Evolutionary conservation across 192 early-diverging fungal genomes (phyloP).

Genomic region (Linnemannia elongata): DNA sequence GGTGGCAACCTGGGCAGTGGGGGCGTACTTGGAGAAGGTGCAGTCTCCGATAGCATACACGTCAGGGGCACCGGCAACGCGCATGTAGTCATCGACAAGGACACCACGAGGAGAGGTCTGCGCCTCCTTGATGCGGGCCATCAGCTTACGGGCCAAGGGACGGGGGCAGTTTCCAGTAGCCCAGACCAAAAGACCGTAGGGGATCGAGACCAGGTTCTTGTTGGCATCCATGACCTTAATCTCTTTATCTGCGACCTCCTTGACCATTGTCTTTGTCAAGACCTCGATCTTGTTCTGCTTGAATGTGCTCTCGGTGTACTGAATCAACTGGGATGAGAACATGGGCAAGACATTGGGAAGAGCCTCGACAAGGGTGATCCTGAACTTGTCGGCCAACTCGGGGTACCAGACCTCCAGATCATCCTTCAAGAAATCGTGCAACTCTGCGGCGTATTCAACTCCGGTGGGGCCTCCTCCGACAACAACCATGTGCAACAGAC

Average conservation of each 20-base stretch:
- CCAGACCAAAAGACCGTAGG: constrained; percentile 88
- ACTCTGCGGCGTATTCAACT: constrained; percentile 84
- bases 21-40: constrained; percentile 82
- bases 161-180: constrained; percentile 87
- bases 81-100: constrained; percentile 78
- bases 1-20: constrained; percentile 89
- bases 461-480: constrained; percentile 79
- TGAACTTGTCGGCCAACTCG: constrained; percentile 80
- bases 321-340: constrained; percentile 83
- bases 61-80: constrained; percentile 70
- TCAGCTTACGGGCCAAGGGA: constrained; percentile 75
- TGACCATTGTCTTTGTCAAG: constrained; percentile 83
- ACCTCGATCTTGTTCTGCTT: constrained; percentile 82
- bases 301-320: constrained; percentile 85
- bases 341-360: constrained; percentile 82
- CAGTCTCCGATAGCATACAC: constrained; percentile 84
- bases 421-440: constrained; percentile 85
- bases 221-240: constrained; percentile 77
- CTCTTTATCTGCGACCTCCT: constrained; percentile 80
- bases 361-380: constrained; percentile 85
- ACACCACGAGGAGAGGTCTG: constrained; percentile 80
- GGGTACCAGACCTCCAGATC: constrained; percentile 84
- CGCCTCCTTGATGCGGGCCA: constrained; percentile 67
- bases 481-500: constrained; percentile 85
- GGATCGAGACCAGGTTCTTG: constrained; percentile 72